These are phyloP conservation scores for Hypoxylon sp. DNA, from an alignment of 2,329 filamentous ascomycete species.

Conservation along the genomic window DNA sequence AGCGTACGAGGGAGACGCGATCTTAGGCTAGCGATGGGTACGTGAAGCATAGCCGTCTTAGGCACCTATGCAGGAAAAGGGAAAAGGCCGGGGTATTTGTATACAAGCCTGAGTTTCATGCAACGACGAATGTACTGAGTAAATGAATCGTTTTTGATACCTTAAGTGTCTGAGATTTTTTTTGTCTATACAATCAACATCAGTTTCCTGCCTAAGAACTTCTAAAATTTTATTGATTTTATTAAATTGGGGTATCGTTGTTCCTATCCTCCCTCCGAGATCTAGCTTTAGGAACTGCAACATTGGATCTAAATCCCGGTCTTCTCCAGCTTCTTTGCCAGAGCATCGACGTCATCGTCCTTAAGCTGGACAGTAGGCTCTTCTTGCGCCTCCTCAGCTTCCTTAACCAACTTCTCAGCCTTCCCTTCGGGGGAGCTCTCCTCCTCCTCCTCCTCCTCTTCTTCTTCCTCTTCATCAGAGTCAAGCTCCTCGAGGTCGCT, in stretches of 20 bases:
- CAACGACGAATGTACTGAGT: too few relatives aligned
- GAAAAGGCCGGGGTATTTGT: too few relatives aligned
- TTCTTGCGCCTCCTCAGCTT: constrained; percentile 76
- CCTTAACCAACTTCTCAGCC: constrained; percentile 73
- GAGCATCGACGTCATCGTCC: constrained; percentile 80
- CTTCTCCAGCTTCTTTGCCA: constrained; percentile 80
- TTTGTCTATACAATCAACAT: constrained; percentile 7
- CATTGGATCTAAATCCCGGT: constrained; percentile 60
- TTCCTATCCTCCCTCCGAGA: constrained; percentile 18
- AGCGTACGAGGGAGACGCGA: too few relatives aligned
- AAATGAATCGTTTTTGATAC: too few relatives aligned
- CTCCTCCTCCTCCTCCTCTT: constrained; percentile 73
- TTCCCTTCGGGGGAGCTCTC: constrained; percentile 67
- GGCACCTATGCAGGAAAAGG: too few relatives aligned
- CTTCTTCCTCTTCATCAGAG: constrained; percentile 74
- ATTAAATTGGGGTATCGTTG: constrained; percentile 26
- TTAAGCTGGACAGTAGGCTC: constrained; percentile 75
- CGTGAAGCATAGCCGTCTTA: too few relatives aligned
- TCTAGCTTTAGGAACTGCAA: constrained; percentile 1
- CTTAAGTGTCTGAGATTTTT: too few relatives aligned
- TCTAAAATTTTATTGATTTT: constrained; percentile 7
- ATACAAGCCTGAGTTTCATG: too few relatives aligned
- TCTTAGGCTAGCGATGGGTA: too few relatives aligned
- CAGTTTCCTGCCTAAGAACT: constrained; percentile 4
- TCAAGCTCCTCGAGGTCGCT: constrained; percentile 83